Evolutionary conservation across 352 stramenopile genomes (phyloP), one percentile per base, ranked within the genome.

Genomic region (Plasmopara viticola): DNA sequence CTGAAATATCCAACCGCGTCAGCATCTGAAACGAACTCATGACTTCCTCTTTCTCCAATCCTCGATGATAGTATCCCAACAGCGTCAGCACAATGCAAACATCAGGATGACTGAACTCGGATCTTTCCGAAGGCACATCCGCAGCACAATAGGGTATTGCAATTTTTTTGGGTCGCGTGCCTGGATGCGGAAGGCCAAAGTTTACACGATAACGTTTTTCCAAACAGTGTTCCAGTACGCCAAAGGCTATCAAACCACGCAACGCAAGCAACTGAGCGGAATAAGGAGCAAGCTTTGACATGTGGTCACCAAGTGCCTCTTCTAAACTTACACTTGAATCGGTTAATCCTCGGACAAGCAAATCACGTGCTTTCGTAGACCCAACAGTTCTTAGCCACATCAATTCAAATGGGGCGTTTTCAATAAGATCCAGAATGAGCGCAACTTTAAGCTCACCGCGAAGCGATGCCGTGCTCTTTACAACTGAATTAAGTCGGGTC

Each of bases 71-170:
- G 61, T 95, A 97, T 9, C 75, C 72, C 0, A 96, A 60, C 10
- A 92, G 14, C 4, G 87, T 96, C 4, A 96, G 68, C 7, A 71
- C 56, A 38, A 97, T 84, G 15, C 76, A 78, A 30, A 87, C 74
- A 53, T 95, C 86, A 10, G 87, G 90, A 45, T 97, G 87, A 40
- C 79, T 87, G 66, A 95, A 97, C 56, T 97, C 90, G 4, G 78
- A 79, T 3, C 86, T 66, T 28, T 91, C 71, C 5, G 79, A 73
- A 7, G 86, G 87, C 9, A 92, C 82, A 62, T 95, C 84, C 5
- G 82, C 82, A 13, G 78, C 86, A 51, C 75, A 68, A 51, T 95
- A 97, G n/a, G 87, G 90, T 13, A 97, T 86, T 4, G 84, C 87
- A 28, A 96, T 68, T 15, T 70, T 65, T 56, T 94, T 95, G 0